Evolutionary conservation across 331 rosid genomes (phyloP).

Genomic region (Arachis monticola): DNA sequence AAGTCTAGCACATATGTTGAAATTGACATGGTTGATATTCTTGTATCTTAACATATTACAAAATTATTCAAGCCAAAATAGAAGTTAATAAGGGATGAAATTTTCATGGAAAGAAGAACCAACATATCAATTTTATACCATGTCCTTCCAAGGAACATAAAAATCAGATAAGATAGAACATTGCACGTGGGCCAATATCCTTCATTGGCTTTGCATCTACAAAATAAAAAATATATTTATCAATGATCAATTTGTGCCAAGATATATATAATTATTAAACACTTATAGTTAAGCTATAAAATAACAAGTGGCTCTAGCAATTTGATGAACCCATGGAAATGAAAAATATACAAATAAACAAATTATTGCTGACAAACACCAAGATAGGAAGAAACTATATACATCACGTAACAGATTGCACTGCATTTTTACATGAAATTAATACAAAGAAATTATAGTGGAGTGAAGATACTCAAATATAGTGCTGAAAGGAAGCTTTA

Average conservation of each 20-base stretch:
- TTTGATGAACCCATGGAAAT: conserved; percentile 9
- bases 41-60: not conserved
- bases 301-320: conserved; percentile 27
- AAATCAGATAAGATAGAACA: conserved; percentile 43
- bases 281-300: conserved; percentile 8
- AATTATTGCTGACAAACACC: not conserved
- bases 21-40: not conserved
- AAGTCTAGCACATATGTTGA: not conserved
- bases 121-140: conserved; percentile 62
- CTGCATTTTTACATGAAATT: conserved; percentile 23
- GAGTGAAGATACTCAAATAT: conserved; percentile 93
- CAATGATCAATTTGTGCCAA: too few relatives aligned
- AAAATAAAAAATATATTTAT: too few relatives aligned
- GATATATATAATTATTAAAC: conserved; percentile 43
- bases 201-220: too few relatives aligned
- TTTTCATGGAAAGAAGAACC: conserved; percentile 10
- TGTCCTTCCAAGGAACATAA: conserved; percentile 94
- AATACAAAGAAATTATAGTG: conserved; percentile 14
- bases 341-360: not conserved
- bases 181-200: too few relatives aligned
- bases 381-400: not conserved
- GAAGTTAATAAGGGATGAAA: conserved; percentile 23
- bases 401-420: not conserved
- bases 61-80: not conserved
- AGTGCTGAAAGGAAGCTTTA: conserved; percentile 37